These are phyloP conservation scores for Magnusiomyces clavatus DNA, from an alignment of 1,139 yeast species.

Conservation along the genomic window DNA sequence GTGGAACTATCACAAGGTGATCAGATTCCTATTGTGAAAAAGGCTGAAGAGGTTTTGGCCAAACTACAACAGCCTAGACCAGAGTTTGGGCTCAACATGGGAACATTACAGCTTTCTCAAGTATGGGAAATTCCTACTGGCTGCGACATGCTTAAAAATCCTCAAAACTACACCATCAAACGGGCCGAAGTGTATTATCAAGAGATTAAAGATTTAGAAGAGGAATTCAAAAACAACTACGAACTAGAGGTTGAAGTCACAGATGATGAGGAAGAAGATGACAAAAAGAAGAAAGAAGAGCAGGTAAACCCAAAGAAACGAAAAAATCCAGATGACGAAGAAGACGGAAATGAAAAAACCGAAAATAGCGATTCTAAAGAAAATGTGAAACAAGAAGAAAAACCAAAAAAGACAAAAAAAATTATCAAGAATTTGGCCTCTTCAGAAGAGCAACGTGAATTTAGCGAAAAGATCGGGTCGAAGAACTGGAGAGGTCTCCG, in stretches of 20 bases:
- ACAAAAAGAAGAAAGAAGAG: conserved; percentile 3
- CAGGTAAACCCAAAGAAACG: conserved; percentile 3
- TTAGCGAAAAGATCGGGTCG: conserved; percentile 19
- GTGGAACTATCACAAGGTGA: background rate
- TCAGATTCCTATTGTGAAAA: conserved; percentile 4
- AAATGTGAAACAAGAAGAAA: conserved; percentile 9
- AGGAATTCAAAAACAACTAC: conserved; percentile 8
- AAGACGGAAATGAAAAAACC: conserved; percentile 7
- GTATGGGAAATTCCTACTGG: conserved; percentile 30
- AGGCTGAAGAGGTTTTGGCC: conserved; percentile 16
- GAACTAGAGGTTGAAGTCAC: conserved; percentile 8
- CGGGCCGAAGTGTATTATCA: conserved; percentile 19
- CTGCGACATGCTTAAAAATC: conserved; percentile 17
- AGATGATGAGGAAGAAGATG: conserved; percentile 6
- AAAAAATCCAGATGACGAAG: conserved; percentile 4
- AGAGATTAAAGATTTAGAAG: conserved; percentile 13
- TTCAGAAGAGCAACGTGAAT: conserved; percentile 10
- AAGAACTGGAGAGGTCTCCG: conserved; percentile 30
- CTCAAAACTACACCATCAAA: conserved; percentile 17
- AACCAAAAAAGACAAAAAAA: background rate
- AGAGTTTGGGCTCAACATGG: conserved; percentile 29
- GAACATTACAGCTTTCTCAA: conserved; percentile 31
- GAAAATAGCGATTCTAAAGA: conserved; percentile 6
- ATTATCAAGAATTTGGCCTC: conserved; percentile 5
- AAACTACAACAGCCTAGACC: conserved; percentile 20